These are phyloP conservation scores for Diaporthe sp. DNA, from an alignment of 2,329 filamentous ascomycete species.

Conservation along the genomic window DNA sequence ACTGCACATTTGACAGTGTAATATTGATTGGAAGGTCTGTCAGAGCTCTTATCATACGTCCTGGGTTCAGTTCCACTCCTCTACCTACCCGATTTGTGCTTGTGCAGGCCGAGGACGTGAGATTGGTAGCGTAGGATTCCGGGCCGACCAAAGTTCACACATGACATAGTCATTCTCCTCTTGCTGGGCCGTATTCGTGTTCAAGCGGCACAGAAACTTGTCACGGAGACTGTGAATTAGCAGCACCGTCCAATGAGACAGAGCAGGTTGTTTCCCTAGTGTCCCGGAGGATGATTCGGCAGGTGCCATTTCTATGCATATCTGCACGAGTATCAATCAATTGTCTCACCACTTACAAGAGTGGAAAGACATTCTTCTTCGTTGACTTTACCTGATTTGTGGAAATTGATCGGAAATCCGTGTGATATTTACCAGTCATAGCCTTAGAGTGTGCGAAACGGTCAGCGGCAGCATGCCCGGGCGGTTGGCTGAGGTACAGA, in stretches of 20 bases:
- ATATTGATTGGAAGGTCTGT: not conserved
- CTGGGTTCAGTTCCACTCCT: not conserved
- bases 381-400: not conserved
- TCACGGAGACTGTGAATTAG: not conserved
- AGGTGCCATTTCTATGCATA: not conserved
- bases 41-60: not conserved
- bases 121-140: not conserved
- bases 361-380: not conserved
- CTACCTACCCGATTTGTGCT: conserved; percentile 1
- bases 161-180: not conserved
- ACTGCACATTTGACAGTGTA: not conserved
- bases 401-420: not conserved
- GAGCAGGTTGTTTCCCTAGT: not conserved
- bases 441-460: not conserved
- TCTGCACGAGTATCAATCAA: not conserved
- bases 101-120: not conserved
- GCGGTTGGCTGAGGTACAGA: not conserved
- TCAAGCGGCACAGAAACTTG: not conserved
- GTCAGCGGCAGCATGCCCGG: not conserved
- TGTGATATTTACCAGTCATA: not conserved
- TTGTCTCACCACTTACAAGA: not conserved
- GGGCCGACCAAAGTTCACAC: not conserved
- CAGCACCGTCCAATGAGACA: not conserved
- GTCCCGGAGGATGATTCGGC: not conserved
- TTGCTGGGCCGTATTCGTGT: not conserved